Conservation (phyloP, 495 filamentous ascomycete species). For the Neurospora hispaniola region DNA sequence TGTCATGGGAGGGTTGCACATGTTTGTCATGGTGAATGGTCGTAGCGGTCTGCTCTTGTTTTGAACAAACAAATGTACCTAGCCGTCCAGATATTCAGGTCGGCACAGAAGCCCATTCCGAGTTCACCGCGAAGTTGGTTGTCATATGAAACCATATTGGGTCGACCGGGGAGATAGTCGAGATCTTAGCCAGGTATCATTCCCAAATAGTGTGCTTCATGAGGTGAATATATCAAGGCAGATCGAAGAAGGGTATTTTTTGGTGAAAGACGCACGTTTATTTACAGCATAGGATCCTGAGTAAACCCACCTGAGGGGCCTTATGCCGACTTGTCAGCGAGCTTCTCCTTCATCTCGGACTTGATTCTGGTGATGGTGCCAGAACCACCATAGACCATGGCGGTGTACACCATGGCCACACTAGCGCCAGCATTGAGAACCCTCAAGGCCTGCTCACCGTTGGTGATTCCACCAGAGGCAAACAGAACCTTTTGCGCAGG, state of each 20-base stretch:
- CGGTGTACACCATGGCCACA: constrained; percentile 75
- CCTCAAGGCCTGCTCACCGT: constrained; percentile 67
- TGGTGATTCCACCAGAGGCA: constrained; percentile 82
- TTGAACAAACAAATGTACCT: neutral
- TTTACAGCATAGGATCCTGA: neutral
- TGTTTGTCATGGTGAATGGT: neutral
- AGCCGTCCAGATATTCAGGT: neutral
- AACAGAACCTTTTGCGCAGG: constrained; percentile 69
- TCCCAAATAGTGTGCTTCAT: neutral
- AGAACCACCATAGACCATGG: constrained; percentile 73
- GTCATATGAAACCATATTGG: neutral
- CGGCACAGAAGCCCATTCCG: neutral
- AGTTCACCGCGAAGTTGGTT: neutral
- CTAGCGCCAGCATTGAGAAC: constrained; percentile 76
- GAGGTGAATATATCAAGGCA: neutral
- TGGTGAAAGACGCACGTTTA: neutral
- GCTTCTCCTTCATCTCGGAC: constrained; percentile 59
- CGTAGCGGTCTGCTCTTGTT: neutral
- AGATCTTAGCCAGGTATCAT: neutral
- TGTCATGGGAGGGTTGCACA: neutral
- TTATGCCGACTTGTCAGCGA: constrained; percentile 6
- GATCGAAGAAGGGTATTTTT: neutral
- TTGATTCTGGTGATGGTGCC: constrained; percentile 83
- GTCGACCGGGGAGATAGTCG: neutral
- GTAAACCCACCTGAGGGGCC: neutral